phyloP scores from a whole-genome alignment of 495 filamentous ascomycete species.

The Endocarpon pusillum region DNA sequence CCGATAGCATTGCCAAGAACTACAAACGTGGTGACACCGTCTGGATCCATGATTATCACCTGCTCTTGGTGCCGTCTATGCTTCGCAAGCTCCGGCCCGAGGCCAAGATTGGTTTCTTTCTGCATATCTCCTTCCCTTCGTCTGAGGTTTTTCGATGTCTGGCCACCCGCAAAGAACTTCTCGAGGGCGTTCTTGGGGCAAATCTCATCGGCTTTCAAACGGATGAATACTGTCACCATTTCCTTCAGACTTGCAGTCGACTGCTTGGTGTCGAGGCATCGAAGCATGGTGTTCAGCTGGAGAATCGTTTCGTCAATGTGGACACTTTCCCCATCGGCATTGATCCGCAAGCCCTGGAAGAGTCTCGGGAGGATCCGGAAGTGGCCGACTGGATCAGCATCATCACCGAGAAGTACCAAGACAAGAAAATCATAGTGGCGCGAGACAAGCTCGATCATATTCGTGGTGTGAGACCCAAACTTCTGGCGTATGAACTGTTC shows the following conservation, averaged over 20 bases:
- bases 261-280: constrained; percentile 75
- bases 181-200: constrained; percentile 80
- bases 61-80: constrained; percentile 84
- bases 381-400: constrained; percentile 62
- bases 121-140: constrained; percentile 87
- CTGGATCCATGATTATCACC: constrained; percentile 91
- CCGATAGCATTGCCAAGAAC: constrained; percentile 69
- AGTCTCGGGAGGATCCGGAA: constrained; percentile 51
- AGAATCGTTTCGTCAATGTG: constrained; percentile 82
- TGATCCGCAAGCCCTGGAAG: constrained; percentile 56
- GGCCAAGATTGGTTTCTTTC: constrained; percentile 85
- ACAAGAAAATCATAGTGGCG: constrained; percentile 77
- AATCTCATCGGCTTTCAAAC: constrained; percentile 88
- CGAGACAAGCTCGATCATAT: constrained; percentile 86
- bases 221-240: constrained; percentile 79
- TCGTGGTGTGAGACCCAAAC: constrained; percentile 77
- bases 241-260: constrained; percentile 83
- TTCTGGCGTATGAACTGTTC: constrained; percentile 84
- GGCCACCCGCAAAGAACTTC: constrained; percentile 62
- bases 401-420: constrained; percentile 62
- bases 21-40: constrained; percentile 84
- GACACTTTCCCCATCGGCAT: constrained; percentile 35
- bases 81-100: constrained; percentile 70
- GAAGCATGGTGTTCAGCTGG: constrained; percentile 72
- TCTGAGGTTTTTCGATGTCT: constrained; percentile 89